phyloP scores from a whole-genome alignment of 2,329 filamentous ascomycete genomes.

The Epichloe aotearoae region DNA sequence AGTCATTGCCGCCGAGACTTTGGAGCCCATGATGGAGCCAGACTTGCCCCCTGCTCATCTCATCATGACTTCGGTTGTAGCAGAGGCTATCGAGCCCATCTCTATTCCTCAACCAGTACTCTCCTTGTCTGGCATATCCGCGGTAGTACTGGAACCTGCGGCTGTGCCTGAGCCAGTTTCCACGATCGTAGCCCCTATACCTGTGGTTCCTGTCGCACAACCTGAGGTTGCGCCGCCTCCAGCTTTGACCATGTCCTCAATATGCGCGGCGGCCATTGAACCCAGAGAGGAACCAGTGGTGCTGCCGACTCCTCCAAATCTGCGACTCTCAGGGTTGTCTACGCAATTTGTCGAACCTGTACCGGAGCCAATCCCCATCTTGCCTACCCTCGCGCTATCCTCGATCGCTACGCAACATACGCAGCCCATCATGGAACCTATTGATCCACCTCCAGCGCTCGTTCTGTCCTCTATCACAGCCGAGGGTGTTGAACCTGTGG shows the following conservation, averaged over 20 bases:
- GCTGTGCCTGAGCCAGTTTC: constrained; percentile 12
- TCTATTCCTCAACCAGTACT: constrained; percentile 4
- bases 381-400: constrained; percentile 17
- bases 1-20: constrained; percentile 17
- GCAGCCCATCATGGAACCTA: constrained; percentile 10
- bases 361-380: constrained; percentile 13
- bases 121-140: constrained; percentile 14
- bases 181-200: background rate
- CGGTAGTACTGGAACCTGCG: constrained; percentile 14
- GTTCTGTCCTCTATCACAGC: constrained; percentile 24
- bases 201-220: background rate
- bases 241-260: constrained; percentile 17
- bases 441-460: constrained; percentile 15
- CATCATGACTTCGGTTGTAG: constrained; percentile 18
- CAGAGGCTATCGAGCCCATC: constrained; percentile 17
- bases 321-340: constrained; percentile 22
- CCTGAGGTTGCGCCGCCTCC: constrained; percentile 2
- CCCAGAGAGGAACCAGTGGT: constrained; percentile 19
- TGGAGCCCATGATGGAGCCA: constrained; percentile 20
- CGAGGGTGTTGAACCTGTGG: constrained; percentile 24
- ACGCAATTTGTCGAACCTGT: constrained; percentile 25
- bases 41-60: constrained; percentile 10
- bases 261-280: constrained; percentile 20
- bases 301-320: constrained; percentile 7
- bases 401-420: constrained; percentile 21